A percentile compares a stretch with the other conserved stretches of the same genome.
These are phyloP conservation scores for Tetracladium setigerum DNA, from an alignment of 495 filamentous ascomycete genomes.

Conservation along the genomic window DNA sequence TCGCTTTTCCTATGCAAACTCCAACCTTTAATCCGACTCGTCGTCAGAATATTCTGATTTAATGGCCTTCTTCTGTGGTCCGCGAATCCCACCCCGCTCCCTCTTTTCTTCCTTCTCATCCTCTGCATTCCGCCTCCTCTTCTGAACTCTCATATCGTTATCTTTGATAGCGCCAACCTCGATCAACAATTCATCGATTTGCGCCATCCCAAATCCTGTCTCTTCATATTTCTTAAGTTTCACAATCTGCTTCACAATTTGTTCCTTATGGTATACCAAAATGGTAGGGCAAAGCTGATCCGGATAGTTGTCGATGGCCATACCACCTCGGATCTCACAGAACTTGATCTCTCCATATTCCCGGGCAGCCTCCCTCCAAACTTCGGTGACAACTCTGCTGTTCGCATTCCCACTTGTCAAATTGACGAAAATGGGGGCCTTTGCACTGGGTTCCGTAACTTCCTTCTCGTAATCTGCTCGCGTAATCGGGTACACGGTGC, in stretches of 20 bases:
- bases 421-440: slow-evolving; percentile 71
- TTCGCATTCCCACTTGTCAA: slow-evolving; percentile 81
- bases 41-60: slow-evolving; percentile 60
- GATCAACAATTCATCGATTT: slow-evolving; percentile 70
- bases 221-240: slow-evolving; percentile 76
- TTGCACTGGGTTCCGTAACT: slow-evolving; percentile 83
- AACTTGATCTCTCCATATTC: slow-evolving; percentile 95
- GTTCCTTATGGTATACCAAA: slow-evolving; percentile 81
- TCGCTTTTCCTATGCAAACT: no score
- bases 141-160: slow-evolving; percentile 70
- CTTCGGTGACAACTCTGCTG: slow-evolving; percentile 68
- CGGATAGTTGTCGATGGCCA: slow-evolving; percentile 95
- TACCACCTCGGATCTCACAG: slow-evolving; percentile 85
- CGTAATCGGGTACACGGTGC: slow-evolving; percentile 85
- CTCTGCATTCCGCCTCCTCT: slow-evolving; percentile 50
- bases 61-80: slow-evolving; percentile 27
- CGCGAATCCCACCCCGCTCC: slow-evolving; percentile 37
- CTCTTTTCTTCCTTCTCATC: slow-evolving; percentile 43
- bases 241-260: slow-evolving; percentile 82
- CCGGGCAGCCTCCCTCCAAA: slow-evolving; percentile 78
- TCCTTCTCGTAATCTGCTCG: slow-evolving; percentile 88
- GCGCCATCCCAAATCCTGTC: slow-evolving; percentile 50
- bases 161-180: slow-evolving; percentile 69
- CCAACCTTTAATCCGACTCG: slow-evolving; percentile 62
- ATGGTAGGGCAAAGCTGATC: slow-evolving; percentile 94